phyloP scores from a whole-genome alignment of 2,329 filamentous ascomycete species.

The Colletotrichum tropicale region DNA sequence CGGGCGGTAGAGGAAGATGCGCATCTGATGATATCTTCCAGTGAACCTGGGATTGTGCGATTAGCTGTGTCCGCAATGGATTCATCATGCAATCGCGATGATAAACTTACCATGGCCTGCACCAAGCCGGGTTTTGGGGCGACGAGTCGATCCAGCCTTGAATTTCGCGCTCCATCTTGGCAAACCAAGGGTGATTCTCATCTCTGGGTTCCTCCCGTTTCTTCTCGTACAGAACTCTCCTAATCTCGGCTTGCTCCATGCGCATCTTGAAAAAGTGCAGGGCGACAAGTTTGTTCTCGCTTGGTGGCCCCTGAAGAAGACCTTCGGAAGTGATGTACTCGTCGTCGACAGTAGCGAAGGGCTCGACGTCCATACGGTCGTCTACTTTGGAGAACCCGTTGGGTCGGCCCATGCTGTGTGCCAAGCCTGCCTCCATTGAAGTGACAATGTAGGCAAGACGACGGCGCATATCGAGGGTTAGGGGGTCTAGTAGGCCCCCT shows the following conservation, averaged over 20 bases:
- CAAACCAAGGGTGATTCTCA: slow-evolving; percentile 88
- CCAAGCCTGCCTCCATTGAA: slow-evolving; percentile 86
- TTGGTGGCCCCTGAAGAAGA: slow-evolving; percentile 72
- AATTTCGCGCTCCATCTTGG: slow-evolving; percentile 78
- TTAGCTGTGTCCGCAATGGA: not conserved
- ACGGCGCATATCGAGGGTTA: slow-evolving; percentile 88
- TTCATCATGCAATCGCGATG: not conserved
- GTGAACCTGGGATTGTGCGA: slow-evolving; percentile 55
- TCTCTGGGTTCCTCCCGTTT: slow-evolving; percentile 77
- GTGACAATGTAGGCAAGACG: slow-evolving; percentile 87
- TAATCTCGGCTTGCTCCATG: slow-evolving; percentile 84
- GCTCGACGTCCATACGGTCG: slow-evolving; percentile 84
- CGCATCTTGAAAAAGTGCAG: slow-evolving; percentile 96
- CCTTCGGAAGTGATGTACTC: slow-evolving; percentile 80
- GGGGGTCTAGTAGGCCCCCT: slow-evolving; percentile 63
- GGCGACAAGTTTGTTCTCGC: slow-evolving; percentile 84
- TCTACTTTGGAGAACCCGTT: slow-evolving; percentile 82
- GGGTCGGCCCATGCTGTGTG: slow-evolving; percentile 86
- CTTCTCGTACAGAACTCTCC: slow-evolving; percentile 83
- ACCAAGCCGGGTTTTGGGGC: slow-evolving; percentile 73
- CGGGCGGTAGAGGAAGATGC: slow-evolving; percentile 86
- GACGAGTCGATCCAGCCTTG: slow-evolving; percentile 79
- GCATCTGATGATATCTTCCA: slow-evolving; percentile 81
- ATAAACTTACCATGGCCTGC: slow-evolving; percentile 75
- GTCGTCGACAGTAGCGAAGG: slow-evolving; percentile 84